These are phyloP conservation scores for Populus hybrid DNA, from an alignment of 441 rosid genomes.

Conservation along the genomic window DNA sequence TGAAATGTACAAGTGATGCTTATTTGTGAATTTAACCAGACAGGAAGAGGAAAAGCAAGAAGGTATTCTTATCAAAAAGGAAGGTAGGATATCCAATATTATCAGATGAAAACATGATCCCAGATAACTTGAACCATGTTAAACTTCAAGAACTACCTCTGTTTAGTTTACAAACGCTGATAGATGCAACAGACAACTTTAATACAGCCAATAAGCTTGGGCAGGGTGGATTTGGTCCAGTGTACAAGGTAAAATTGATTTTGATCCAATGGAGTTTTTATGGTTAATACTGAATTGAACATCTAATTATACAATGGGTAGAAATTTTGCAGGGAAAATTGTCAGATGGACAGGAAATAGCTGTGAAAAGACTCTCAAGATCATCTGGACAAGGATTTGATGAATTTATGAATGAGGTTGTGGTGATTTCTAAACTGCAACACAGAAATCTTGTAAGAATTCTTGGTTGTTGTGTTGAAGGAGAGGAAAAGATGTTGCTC, in stretches of 20 bases:
- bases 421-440: constrained; percentile 1
- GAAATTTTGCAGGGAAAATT: constrained; percentile 31
- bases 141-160: constrained; percentile 31
- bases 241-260: constrained; percentile 41
- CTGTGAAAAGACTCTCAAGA: too few relatives aligned
- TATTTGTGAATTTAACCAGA: background rate
- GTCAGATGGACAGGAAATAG: constrained; percentile 11
- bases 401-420: too few relatives aligned
- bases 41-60: constrained; percentile 1
- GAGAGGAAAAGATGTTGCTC: constrained; percentile 9
- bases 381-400: too few relatives aligned
- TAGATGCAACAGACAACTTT: constrained; percentile 38
- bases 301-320: background rate
- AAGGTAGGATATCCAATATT: constrained; percentile 1
- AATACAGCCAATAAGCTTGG: constrained; percentile 38
- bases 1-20: background rate
- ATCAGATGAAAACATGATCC: background rate
- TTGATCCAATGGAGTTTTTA: background rate
- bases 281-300: background rate
- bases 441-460: constrained; percentile 30
- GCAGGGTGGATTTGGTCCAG: constrained; percentile 60
- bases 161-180: constrained; percentile 26
- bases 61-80: background rate
- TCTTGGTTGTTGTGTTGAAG: background rate
- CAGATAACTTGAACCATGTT: background rate